A percentile compares a stretch with the other conserved stretches of the same genome.
Conservation (phyloP, 164 flowering plant genomes). For the Magnolia sinica region DNA sequence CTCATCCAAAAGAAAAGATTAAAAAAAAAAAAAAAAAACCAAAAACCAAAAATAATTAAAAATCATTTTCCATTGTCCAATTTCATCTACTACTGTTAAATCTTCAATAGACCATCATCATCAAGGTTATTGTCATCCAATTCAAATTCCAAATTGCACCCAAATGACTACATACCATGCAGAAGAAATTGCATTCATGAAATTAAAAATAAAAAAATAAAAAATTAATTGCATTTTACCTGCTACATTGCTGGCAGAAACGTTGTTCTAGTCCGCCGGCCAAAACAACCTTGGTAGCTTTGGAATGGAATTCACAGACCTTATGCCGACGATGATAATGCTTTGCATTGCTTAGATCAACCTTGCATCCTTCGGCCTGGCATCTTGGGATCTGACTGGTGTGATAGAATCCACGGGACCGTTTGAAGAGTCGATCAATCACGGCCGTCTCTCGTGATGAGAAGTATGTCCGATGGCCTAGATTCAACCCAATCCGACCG, state of each 20-base stretch:
- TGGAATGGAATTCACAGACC: conserved; percentile 33
- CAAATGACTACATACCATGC: neutral
- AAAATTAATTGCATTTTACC: conserved; percentile 15
- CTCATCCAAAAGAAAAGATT: too few species aligned
- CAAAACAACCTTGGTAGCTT: conserved; percentile 27
- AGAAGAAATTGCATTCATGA: neutral
- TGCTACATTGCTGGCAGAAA: conserved; percentile 36
- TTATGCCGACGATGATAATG: conserved; percentile 32
- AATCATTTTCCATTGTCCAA: too few species aligned
- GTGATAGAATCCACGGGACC: conserved; percentile 27
- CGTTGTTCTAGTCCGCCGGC: conserved; percentile 25
- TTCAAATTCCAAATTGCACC: neutral
- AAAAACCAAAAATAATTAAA: too few species aligned
- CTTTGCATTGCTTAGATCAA: conserved; percentile 26
- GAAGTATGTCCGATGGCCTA: conserved; percentile 31
- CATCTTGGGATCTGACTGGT: conserved; percentile 24
- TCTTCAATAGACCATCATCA: too few species aligned
- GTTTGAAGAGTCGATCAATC: conserved; percentile 19
- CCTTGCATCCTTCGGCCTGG: conserved; percentile 32
- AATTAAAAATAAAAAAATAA: too few species aligned
- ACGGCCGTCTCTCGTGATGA: conserved; percentile 25
- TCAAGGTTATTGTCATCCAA: too few species aligned
- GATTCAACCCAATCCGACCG: conserved; percentile 25
- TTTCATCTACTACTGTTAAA: too few species aligned
- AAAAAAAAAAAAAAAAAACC: too few species aligned